These are phyloP conservation scores for Dryadomyces quercivorus DNA, from an alignment of 2,329 filamentous ascomycete genomes.

Conservation along the genomic window DNA sequence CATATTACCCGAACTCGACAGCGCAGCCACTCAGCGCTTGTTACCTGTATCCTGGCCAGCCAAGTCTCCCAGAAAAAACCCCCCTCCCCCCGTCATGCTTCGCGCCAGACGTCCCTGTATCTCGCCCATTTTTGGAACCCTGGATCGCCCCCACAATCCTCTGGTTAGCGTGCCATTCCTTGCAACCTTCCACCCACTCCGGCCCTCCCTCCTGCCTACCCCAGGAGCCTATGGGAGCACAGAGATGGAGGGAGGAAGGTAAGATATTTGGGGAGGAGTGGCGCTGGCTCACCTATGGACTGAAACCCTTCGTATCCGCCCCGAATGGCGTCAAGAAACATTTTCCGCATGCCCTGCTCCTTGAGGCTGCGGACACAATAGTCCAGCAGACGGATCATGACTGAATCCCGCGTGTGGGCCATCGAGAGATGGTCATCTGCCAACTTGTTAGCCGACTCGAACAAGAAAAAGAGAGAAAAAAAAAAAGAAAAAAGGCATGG, in stretches of 20 bases:
- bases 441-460: not conserved
- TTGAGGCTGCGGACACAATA: slow-evolving; percentile 35
- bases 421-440: slow-evolving; percentile 31
- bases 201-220: not conserved
- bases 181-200: not conserved
- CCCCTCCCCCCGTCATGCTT: slow-evolving; percentile 10
- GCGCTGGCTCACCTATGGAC: slow-evolving; percentile 32
- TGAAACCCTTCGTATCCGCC: slow-evolving; percentile 37
- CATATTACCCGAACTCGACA: not conserved
- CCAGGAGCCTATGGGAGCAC: not conserved
- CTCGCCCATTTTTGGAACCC: slow-evolving; percentile 47
- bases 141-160: slow-evolving; percentile 15
- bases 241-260: not conserved
- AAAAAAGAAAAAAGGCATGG: not conserved
- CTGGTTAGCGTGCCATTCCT: not conserved
- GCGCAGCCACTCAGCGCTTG: not conserved
- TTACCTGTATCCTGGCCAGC: not conserved
- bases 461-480: not conserved
- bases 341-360: slow-evolving; percentile 35
- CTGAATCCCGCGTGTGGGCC: slow-evolving; percentile 31
- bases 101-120: slow-evolving; percentile 43
- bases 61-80: not conserved
- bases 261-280: not conserved
- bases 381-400: slow-evolving; percentile 41
- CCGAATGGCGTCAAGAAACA: slow-evolving; percentile 44